Conservation (phyloP, 2,329 filamentous ascomycete genomes). For the Eutypella sp. region DNA sequence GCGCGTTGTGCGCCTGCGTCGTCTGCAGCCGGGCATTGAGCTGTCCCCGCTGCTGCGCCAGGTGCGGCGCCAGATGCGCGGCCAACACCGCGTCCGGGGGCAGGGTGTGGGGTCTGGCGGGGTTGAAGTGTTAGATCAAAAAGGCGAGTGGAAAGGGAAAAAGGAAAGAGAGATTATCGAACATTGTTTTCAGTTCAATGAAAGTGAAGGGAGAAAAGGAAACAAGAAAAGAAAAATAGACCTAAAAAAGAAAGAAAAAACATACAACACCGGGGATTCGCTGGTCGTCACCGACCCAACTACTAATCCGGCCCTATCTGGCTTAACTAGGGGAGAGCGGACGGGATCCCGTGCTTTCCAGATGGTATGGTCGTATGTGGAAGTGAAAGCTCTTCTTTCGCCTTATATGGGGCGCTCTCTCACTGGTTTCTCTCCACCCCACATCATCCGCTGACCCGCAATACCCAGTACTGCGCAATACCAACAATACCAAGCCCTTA, state of each 20-base stretch:
- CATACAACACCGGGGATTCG: constrained; percentile 21
- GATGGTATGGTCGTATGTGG: constrained; percentile 18
- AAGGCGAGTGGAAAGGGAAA: background rate
- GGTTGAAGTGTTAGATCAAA: constrained; percentile 2
- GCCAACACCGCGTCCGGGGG: constrained; percentile 46
- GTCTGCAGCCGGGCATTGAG: constrained; percentile 55
- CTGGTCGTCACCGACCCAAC: constrained; percentile 20
- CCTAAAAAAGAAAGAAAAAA: constrained; percentile 2
- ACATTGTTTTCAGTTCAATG: too few species aligned
- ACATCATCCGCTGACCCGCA: background rate
- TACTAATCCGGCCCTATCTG: constrained; percentile 14
- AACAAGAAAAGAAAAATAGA: constrained; percentile 1
- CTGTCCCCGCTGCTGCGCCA: constrained; percentile 48
- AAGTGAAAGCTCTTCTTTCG: background rate
- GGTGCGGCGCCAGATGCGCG: constrained; percentile 51
- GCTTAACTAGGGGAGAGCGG: constrained; percentile 19
- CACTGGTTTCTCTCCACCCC: background rate
- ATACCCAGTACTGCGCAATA: background rate
- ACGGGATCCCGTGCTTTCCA: constrained; percentile 18
- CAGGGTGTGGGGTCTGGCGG: constrained; percentile 47
- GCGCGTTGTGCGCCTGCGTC: constrained; percentile 51
- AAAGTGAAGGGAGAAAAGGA: background rate
- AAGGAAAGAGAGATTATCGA: background rate
- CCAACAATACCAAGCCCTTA: background rate
- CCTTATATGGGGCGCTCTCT: constrained; percentile 6